Conservation (phyloP, 768 basidiomycete species). For the Pulveroboletus frians region DNA sequence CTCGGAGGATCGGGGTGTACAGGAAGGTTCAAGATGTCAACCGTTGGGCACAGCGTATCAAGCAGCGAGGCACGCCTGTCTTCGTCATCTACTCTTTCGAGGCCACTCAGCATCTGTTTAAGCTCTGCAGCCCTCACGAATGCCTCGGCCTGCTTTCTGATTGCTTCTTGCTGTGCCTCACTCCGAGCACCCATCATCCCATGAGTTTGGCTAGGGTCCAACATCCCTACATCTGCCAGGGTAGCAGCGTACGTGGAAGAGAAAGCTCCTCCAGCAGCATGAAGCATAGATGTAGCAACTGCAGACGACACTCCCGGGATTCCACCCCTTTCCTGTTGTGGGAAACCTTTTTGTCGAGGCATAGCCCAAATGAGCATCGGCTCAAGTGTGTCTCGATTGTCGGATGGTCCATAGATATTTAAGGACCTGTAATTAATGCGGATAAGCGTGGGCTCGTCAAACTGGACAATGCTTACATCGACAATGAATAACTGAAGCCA, state of each 20-base stretch:
- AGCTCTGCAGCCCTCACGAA: slow-evolving; percentile 63
- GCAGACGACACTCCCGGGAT: slow-evolving; percentile 21
- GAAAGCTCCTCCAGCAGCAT: slow-evolving; percentile 14
- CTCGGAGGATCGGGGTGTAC: slow-evolving; percentile 70
- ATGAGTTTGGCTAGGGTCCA: slow-evolving; percentile 16
- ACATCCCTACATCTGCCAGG: slow-evolving; percentile 16
- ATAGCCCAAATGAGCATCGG: slow-evolving; percentile 71
- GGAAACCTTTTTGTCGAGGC: slow-evolving; percentile 58
- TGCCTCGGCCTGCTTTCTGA: slow-evolving; percentile 37
- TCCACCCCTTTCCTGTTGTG: slow-evolving; percentile 9
- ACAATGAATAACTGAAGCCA: slow-evolving; percentile 49
- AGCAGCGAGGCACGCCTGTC: slow-evolving; percentile 64
- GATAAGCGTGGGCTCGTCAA: not conserved
- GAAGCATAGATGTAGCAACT: slow-evolving; percentile 1
- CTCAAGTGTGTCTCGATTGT: slow-evolving; percentile 57
- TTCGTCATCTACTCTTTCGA: slow-evolving; percentile 79
- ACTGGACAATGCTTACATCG: slow-evolving; percentile 44
- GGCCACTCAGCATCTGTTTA: slow-evolving; percentile 51
- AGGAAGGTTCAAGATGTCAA: slow-evolving; percentile 71
- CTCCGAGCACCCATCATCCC: slow-evolving; percentile 16
- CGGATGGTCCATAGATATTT: slow-evolving; percentile 64
- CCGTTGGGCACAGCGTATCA: slow-evolving; percentile 59
- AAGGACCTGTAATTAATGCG: slow-evolving; percentile 43
- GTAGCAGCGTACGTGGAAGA: slow-evolving; percentile 13
- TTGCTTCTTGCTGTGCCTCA: slow-evolving; percentile 34